phyloP scores from a whole-genome alignment of 441 rosid species.

The Metrosideros polymorpha region DNA sequence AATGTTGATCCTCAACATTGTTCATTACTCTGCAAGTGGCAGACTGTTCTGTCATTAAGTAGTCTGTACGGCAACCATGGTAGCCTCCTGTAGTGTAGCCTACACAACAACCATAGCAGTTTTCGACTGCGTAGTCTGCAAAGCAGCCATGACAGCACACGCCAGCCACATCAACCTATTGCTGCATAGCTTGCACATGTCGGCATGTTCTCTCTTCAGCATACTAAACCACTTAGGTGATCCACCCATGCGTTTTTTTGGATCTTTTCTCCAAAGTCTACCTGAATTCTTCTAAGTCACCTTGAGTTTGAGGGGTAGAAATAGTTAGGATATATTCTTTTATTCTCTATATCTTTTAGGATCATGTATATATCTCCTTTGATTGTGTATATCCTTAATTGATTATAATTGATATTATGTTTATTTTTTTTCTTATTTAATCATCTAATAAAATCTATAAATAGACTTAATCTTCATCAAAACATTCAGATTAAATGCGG shows the following conservation, averaged over 20 bases:
- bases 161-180: background rate
- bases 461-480: background rate
- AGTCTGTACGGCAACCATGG: background rate
- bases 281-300: background rate
- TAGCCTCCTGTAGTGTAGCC: background rate
- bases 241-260: background rate
- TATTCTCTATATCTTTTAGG: background rate
- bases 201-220: background rate
- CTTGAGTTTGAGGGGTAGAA: background rate
- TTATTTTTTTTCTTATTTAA: background rate
- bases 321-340: background rate
- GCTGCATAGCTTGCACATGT: background rate
- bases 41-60: background rate
- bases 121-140: too few relatives aligned
- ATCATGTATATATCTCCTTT: background rate
- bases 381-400: background rate
- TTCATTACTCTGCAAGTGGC: too few relatives aligned
- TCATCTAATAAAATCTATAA: background rate
- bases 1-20: background rate
- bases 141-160: background rate
- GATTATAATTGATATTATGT: background rate
- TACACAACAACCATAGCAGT: background rate
- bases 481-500: background rate
- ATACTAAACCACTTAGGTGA: background rate
- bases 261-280: background rate